Conservation (phyloP, 225 moss, liverwort and hornwort genomes). For the Ulota crispa region DNA sequence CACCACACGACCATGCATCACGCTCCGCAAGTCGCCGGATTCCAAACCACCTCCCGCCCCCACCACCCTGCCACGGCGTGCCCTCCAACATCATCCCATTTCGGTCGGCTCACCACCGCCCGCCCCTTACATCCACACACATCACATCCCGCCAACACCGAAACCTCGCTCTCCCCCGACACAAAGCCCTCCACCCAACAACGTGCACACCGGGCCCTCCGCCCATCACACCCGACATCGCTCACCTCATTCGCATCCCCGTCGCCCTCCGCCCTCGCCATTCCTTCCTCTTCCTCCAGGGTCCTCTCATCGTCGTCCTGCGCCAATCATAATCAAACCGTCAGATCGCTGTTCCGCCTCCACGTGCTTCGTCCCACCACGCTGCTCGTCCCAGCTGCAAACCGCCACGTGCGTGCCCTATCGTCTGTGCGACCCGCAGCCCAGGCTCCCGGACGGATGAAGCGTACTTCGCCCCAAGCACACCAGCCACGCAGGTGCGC, state of each 20-base stretch:
- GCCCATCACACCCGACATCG: background rate
- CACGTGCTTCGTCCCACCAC: background rate
- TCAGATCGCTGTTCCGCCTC: background rate
- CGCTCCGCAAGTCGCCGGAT: background rate
- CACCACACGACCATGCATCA: constrained; percentile 7
- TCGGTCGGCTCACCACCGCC: background rate
- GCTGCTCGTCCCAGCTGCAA: background rate
- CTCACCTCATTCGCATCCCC: constrained; percentile 63
- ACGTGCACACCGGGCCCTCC: background rate
- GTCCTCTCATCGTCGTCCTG: constrained; percentile 85
- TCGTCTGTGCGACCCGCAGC: background rate
- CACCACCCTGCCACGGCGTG: background rate
- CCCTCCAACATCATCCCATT: background rate
- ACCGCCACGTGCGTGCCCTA: background rate
- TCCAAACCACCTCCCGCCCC: background rate
- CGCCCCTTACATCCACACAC: background rate
- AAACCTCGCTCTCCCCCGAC: background rate
- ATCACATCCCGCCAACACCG: too few relatives aligned
- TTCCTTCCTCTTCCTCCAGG: constrained; percentile 74
- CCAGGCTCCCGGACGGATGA: background rate
- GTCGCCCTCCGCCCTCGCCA: constrained; percentile 52
- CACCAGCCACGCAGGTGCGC: background rate
- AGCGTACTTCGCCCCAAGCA: background rate
- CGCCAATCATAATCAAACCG: constrained; percentile 1
- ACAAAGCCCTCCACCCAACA: too few relatives aligned